Percentiles rank a stretch among this genome's conserved stretches.
Conservation (phyloP, 1,139 yeast species). For the Lodderomyces jiufengensis region DNA sequence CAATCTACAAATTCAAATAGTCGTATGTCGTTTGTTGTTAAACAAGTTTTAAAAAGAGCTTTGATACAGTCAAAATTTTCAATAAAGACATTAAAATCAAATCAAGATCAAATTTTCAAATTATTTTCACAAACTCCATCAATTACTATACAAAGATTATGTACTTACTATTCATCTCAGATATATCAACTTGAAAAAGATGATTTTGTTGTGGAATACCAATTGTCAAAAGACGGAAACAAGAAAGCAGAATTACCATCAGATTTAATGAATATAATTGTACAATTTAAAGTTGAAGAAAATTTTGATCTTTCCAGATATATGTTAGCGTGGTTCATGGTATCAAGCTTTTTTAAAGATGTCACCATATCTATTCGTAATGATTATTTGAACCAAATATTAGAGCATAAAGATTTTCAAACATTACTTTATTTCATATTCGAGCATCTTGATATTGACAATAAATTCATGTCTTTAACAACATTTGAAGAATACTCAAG, state of each 20-base stretch:
- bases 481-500: conserved; percentile 14
- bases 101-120: conserved; percentile 19
- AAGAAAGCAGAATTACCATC: conserved; percentile 34
- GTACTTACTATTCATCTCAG: conserved; percentile 32
- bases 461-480: conserved; percentile 15
- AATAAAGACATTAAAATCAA: conserved; percentile 13
- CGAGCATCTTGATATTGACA: conserved; percentile 44
- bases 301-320: conserved; percentile 35
- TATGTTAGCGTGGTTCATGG: conserved; percentile 68
- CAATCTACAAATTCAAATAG: conserved; percentile 9
- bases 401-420: conserved; percentile 43
- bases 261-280: conserved; percentile 23
- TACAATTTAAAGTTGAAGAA: conserved; percentile 1
- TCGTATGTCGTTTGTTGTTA: conserved; percentile 33
- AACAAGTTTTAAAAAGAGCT: conserved; percentile 29
- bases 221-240: conserved; percentile 35
- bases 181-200: conserved; percentile 44
- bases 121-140: conserved; percentile 23
- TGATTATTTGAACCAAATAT: conserved; percentile 35
- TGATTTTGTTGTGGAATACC: conserved; percentile 59
- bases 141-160: conserved; percentile 32
- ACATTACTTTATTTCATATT: conserved; percentile 49
- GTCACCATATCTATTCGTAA: conserved; percentile 35
- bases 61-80: conserved; percentile 11
- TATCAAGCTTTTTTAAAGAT: conserved; percentile 61